Evolutionary conservation across 805 yeast genomes (phyloP).

Genomic region (Saturnispora hagleri): DNA sequence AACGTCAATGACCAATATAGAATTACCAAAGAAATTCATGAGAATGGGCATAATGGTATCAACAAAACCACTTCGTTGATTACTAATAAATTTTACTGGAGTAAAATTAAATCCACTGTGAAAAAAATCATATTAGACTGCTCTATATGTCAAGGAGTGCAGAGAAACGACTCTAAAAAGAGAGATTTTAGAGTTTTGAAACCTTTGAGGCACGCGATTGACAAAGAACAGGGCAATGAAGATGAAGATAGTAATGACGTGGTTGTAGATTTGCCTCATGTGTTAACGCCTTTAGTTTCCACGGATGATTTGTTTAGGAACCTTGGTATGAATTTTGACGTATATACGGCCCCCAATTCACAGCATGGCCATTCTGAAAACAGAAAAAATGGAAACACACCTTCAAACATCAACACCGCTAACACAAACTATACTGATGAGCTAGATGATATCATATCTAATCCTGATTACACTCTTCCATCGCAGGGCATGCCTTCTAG

Average conservation of each 20-base stretch:
- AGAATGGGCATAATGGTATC: conserved; percentile 69
- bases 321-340: conserved; percentile 8
- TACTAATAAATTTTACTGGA: conserved; percentile 83
- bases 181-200: conserved; percentile 1
- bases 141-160: conserved; percentile 51
- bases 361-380: neutral
- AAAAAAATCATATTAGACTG: conserved; percentile 71
- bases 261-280: conserved; percentile 3
- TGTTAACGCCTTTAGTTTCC: conserved; percentile 6
- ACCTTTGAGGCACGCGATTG: neutral
- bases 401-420: neutral
- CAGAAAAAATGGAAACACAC: neutral
- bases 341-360: conserved; percentile 1
- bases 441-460: conserved; percentile 5
- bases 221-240: neutral
- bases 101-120: conserved; percentile 81
- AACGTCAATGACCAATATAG: conserved; percentile 67
- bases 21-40: conserved; percentile 64
- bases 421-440: conserved; percentile 4
- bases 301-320: conserved; percentile 6
- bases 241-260: neutral
- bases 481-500: neutral
- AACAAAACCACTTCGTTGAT: conserved; percentile 76
- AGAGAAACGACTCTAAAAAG: neutral
- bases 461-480: conserved; percentile 2